Evolutionary conservation across 345 rosid genomes (phyloP).

Genomic region (Chamaenerion angustifolium): DNA sequence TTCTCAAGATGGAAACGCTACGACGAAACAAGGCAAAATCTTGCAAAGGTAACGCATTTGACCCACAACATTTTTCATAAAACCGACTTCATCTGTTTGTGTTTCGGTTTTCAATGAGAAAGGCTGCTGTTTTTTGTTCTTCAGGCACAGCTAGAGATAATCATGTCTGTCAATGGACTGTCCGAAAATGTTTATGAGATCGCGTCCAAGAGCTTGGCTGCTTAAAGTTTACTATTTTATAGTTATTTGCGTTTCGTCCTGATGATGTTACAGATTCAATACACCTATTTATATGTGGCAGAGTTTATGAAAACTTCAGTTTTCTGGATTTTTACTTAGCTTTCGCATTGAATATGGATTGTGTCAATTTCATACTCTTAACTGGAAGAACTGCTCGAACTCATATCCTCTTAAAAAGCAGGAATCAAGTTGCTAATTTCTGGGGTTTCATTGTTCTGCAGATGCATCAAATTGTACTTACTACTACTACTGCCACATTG

Average conservation of each 20-base stretch:
- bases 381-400: too few relatives aligned
- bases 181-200: slow-evolving; percentile 95
- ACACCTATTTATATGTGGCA: background rate
- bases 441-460: too few relatives aligned
- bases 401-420: too few relatives aligned
- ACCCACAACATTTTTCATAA: background rate
- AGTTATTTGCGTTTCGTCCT: background rate
- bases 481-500: too few relatives aligned
- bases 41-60: slow-evolving; percentile 52
- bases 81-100: background rate
- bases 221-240: slow-evolving; percentile 12
- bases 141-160: slow-evolving; percentile 94
- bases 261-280: too few relatives aligned
- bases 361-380: too few relatives aligned
- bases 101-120: background rate
- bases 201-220: slow-evolving; percentile 84
- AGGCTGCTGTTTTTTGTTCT: background rate
- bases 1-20: slow-evolving; percentile 97
- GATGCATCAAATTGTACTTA: too few relatives aligned
- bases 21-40: slow-evolving; percentile 66
- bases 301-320: background rate
- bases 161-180: slow-evolving; percentile 72
- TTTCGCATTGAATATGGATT: too few relatives aligned
- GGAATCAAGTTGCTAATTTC: too few relatives aligned
- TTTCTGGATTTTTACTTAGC: too few relatives aligned